phyloP scores from a whole-genome alignment of 495 filamentous ascomycete species.

The Chaetomium fimeti region DNA sequence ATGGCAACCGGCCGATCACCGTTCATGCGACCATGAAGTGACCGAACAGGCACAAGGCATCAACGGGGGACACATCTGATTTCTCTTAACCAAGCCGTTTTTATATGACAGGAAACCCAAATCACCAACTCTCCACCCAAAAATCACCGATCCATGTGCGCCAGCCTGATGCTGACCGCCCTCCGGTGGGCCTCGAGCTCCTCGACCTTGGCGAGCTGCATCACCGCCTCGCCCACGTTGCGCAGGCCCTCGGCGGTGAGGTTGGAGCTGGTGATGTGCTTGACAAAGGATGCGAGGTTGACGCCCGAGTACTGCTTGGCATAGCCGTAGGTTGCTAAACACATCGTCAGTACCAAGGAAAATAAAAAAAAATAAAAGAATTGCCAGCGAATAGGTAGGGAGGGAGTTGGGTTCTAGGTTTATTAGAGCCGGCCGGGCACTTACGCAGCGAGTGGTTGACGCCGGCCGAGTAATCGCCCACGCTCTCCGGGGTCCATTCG shows the following conservation, averaged over 20 bases:
- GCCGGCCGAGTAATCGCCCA: slow-evolving; percentile 95
- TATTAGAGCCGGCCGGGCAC: slow-evolving; percentile 37
- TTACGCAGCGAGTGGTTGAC: slow-evolving; percentile 96
- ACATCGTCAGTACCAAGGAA: slow-evolving; percentile 20
- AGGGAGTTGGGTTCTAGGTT: too few species aligned
- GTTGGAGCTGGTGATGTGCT: slow-evolving; percentile 92
- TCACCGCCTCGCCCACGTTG: slow-evolving; percentile 83
- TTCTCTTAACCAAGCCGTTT: slow-evolving; percentile 1
- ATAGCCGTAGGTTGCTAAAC: slow-evolving; percentile 88
- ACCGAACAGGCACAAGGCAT: not conserved
- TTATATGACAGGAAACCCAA: not conserved
- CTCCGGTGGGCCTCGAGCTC: slow-evolving; percentile 91
- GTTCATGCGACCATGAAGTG: not conserved
- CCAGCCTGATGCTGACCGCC: slow-evolving; percentile 84
- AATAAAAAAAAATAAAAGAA: too few species aligned
- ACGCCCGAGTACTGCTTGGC: slow-evolving; percentile 98
- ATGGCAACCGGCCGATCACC: not conserved
- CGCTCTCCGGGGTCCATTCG: slow-evolving; percentile 92
- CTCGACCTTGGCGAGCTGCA: slow-evolving; percentile 90
- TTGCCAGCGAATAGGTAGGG: too few species aligned
- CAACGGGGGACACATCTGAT: not conserved
- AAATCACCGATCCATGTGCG: slow-evolving; percentile 52
- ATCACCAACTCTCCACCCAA: not conserved
- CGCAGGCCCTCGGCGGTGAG: slow-evolving; percentile 79
- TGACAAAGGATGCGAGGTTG: slow-evolving; percentile 90